Conservation (phyloP, 1,284 basidiomycete genomes). For the Naganishia sp. region DNA sequence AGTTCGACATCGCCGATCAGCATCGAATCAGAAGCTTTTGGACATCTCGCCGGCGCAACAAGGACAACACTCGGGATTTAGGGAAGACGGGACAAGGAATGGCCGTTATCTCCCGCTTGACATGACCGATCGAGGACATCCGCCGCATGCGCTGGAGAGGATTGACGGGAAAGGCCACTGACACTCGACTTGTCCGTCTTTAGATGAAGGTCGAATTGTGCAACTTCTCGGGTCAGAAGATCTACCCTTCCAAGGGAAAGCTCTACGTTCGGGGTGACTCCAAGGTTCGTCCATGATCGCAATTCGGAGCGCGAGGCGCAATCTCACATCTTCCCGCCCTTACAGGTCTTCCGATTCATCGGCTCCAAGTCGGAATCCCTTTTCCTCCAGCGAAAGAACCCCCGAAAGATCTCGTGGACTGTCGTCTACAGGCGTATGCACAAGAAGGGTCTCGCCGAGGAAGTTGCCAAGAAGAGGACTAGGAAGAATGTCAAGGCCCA, state of each 20-base stretch:
- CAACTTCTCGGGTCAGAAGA: slow-evolving; percentile 91
- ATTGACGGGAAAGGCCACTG: background rate
- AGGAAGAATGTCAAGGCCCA: slow-evolving; percentile 93
- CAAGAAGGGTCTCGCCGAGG: slow-evolving; percentile 99
- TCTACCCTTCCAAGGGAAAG: slow-evolving; percentile 95
- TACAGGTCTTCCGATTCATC: slow-evolving; percentile 87
- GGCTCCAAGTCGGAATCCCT: slow-evolving; percentile 90
- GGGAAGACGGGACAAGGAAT: background rate
- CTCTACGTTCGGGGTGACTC: slow-evolving; percentile 94
- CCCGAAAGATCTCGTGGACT: slow-evolving; percentile 99
- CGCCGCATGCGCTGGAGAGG: background rate
- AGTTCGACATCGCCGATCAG: too few relatives aligned
- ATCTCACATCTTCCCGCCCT: slow-evolving; percentile 5
- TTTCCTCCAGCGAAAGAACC: slow-evolving; percentile 99
- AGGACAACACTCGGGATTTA: too few relatives aligned
- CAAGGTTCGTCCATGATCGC: slow-evolving; percentile 65
- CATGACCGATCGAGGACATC: background rate
- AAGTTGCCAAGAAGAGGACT: slow-evolving; percentile 97
- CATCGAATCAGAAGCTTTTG: too few relatives aligned
- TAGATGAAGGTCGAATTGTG: slow-evolving; percentile 93
- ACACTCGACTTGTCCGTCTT: background rate
- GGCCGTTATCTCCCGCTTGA: background rate
- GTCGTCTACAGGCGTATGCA: slow-evolving; percentile 94
- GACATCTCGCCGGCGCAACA: too few relatives aligned
- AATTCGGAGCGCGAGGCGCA: background rate